Conservation (phyloP, 176 grass and related monocot species). For the Otatea glauca region DNA sequence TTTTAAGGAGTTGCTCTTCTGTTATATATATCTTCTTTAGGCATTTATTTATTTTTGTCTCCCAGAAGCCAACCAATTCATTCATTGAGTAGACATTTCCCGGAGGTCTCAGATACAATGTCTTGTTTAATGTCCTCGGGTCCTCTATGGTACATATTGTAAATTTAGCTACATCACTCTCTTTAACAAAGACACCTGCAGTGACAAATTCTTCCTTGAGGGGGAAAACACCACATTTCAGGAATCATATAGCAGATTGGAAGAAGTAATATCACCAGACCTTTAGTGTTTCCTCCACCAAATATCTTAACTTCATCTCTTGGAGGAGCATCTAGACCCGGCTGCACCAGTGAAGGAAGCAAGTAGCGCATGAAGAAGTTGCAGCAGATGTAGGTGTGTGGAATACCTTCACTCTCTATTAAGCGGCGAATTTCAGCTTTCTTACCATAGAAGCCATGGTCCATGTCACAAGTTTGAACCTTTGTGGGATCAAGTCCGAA, state of each 20-base stretch:
- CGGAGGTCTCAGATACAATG: slow-evolving; percentile 72
- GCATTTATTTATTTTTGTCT: slow-evolving; percentile 64
- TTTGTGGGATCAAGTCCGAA: slow-evolving; percentile 86
- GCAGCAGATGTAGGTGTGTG: slow-evolving; percentile 86
- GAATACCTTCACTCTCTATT: slow-evolving; percentile 83
- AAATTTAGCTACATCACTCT: slow-evolving; percentile 76
- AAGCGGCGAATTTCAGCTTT: slow-evolving; percentile 67
- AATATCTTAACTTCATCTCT: slow-evolving; percentile 84
- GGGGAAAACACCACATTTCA: slow-evolving; percentile 21
- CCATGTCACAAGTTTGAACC: slow-evolving; percentile 72
- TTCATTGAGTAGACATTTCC: slow-evolving; percentile 77
- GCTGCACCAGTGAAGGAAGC: slow-evolving; percentile 85
- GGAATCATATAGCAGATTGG: slow-evolving; percentile 11
- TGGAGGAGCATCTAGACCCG: slow-evolving; percentile 77
- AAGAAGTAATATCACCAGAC: slow-evolving; percentile 38
- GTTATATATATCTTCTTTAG: slow-evolving; percentile 59
- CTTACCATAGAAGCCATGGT: slow-evolving; percentile 79
- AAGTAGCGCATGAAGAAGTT: slow-evolving; percentile 88
- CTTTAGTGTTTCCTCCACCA: slow-evolving; percentile 75
- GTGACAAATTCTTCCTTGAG: slow-evolving; percentile 35
- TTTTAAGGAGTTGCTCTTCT: slow-evolving; percentile 74
- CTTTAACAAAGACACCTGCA: slow-evolving; percentile 77
- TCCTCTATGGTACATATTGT: slow-evolving; percentile 76
- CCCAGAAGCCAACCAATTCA: slow-evolving; percentile 76
- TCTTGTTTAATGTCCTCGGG: slow-evolving; percentile 80